Evolutionary conservation across 1,284 basidiomycete species (phyloP), one percentile per base, ranked within the genome.

Genomic region (Ustilago curta): DNA sequence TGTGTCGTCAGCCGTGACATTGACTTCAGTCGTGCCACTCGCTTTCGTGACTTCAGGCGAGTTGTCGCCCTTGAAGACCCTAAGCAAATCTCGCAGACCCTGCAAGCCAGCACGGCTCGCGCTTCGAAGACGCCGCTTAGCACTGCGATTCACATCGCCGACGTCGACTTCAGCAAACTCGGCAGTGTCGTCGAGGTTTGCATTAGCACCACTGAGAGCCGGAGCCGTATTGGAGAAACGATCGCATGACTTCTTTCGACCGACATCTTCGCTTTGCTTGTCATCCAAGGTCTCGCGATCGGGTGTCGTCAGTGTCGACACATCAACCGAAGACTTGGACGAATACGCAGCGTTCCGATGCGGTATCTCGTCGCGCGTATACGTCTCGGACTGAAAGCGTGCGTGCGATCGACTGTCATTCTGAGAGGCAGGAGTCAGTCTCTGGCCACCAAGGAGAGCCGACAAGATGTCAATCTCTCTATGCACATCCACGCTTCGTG

Each of bases 381-480:
- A 65, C 37, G 66, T 50, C n/a, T 66, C 62, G 2, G 64, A 68
- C 27, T 69, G 57, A 39, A 65, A 70, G 12, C 68, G 68, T 12
- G 62, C 58, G 29, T 70, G 68, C 19, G 58, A 65, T 19, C 73
- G 37, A 23, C 27, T n/a, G 4, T 58, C 60, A 8, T 31, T 19
- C 9, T 39, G 43, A 31, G 70, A 47, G 8, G 42, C 35, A 9
- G 66, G 23, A 16, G 48, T 55, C 7, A 64, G 40, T 31, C 50
- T 70, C 3, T 67, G 42, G 4, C 66, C 64, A 2, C 77, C 76
- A 1, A 80, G 64, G 51, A 80, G 77, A 45, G 74, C 68, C 16
- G 77, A 69, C 8, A 80, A 37, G 42, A 80, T 80, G 56, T 80
- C 78, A n/a, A 78, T 73, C 59, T 80, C 78, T 14, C 78, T 45